Base-by-base conservation (phyloP, 495 filamentous ascomycete genomes). In the Aspergillus steynii region DNA sequence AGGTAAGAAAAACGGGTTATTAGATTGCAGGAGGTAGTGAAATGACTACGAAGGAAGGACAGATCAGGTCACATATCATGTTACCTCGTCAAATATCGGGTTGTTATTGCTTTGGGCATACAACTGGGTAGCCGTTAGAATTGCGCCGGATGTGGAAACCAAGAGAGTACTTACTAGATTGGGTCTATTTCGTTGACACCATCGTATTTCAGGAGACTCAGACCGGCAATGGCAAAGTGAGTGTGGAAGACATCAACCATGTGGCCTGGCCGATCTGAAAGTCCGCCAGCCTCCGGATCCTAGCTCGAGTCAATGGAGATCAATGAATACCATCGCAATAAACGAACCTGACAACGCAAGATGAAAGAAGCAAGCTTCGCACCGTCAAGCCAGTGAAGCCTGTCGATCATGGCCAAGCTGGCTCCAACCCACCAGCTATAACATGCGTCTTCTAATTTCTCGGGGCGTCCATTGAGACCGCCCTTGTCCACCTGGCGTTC, bases 181-280 rank as follows among this genome's bases (percentile, higher is more conserved):
- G 95, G 88, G 73, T 99, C 93, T 60, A 99, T 87, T 67, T 90
- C 86, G 65, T 86, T 76, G 29, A 98, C 72, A 0, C 89, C 93
- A 9, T 88, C 85, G 68, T 88, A 88, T 7, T 84, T 82, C 25
- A 98, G 74, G 37, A 99, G 80, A 69, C 93, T 96, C 65, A 99
- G 70, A 5, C 96, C 95, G 32, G 96, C 90, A 65, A 98, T 67
- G 46, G 90, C 93, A 75, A 99, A 99, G 46, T 83, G 65, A 0
- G 95, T 99, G 71, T 99, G 95, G 76, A 96, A 99, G 47, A 99
- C 93, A 82, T 99, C 95, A 46, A 96, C 94, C 87, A 94, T 90
- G 70, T 98, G 85, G 25, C 90, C 93, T 25, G 94, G 95, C 62
- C 95, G 81, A 78, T 98, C 95, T 7, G 93, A 88, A 65, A 99